Evolutionary conservation across 495 filamentous ascomycete species (phyloP), one percentile per base, ranked within the genome.

Genomic region (Aspergillus avenaceus): DNA sequence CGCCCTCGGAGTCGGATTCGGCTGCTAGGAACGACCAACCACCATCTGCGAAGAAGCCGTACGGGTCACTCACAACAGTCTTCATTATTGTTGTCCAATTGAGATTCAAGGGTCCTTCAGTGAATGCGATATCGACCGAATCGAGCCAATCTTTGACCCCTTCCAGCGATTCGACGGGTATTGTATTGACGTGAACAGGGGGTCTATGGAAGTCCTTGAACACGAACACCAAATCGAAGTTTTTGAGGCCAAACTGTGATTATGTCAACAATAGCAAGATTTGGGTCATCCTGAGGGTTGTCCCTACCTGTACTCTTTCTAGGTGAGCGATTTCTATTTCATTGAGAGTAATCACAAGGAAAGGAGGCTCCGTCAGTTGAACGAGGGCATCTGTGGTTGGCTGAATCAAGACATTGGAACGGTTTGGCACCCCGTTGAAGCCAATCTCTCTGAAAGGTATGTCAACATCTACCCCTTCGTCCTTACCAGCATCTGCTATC

Each of bases 21-120:
- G 85, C 86, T 25, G 83, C 80, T 47, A 99, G 65, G 82, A 97
- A 97, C 12, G 83, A 85, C 95, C 95, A 99, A 21, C 95, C 95
- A 23, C 95, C 95, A 60, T 97, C 91, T 24, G 75, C 78, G 65
- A 96, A 99, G 81, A 99, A 99, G 49, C 84, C 81, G 59, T 97
- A 91, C 7, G 95, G 88, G 65, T 99, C 88, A 32, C 86, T 83
- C 26, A 85, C 89, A 14, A 99, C 91, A 0, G 95, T 99, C 76
- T 99, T 99, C 91, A 99, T 99, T 64, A 99, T 99, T 18, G 90
- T 95, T 7, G 86, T 84, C 95, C 95, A 99, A 72, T 97, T 97
- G 51, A 99, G 75, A 71, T 99, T 99, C 55, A 99, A 77, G 6
- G 95, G 95, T 34, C 95, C 95, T 68, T 99, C 95, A 13, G 84